Evolutionary conservation across 2,329 filamentous ascomycete species (phyloP), one percentile per base, ranked within the genome.

Genomic region (Dryadomyces sulphureus): DNA sequence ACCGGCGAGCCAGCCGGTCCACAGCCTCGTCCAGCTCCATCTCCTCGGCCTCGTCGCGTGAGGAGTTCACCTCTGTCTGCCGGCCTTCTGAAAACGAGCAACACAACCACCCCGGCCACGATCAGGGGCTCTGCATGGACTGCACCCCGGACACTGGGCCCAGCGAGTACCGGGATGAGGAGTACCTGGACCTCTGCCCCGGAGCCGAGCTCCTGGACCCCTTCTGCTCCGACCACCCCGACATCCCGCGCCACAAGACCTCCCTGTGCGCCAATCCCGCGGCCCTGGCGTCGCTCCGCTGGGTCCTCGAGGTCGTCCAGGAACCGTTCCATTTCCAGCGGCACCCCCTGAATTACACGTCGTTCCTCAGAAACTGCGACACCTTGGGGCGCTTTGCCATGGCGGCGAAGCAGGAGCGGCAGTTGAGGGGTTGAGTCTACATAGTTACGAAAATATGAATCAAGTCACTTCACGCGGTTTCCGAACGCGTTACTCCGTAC

Each of bases 1-100:
- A n/a, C n/a, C n/a, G 85, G 81, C 0, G 59, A 57, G 12, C 58
- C 58, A n/a, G n/a, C n/a, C 75, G 66, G 21, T 77, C 78, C 43
- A 68, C 69, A 1, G 58, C 55, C 2, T 60, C 50, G 2, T 62
- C 60, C 35, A 75, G 64, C 50, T 77, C 66, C 3, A 76, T 55
- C n/a, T 59, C 58, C 4, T 64, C 58, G 4, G 64, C 68, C 38
- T 62, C 61, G 53, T 70, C 70, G 11, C 68, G n/a, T n/a, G n/a
- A n/a, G n/a, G n/a, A n/a, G n/a, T n/a, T n/a, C n/a, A n/a, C n/a
- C n/a, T n/a, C n/a, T n/a, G n/a, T n/a, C n/a, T n/a, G n/a, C n/a
- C n/a, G n/a, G n/a, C n/a, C n/a, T n/a, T n/a, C n/a, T 14, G 27
- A 32, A 14, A 7, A 32, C 5, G 27, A 32, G 11, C 27, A 32